A percentile compares a stretch with the other conserved stretches of the same genome.
phyloP scores from a whole-genome alignment of 345 rosid species.

The Gossypium anomalum region DNA sequence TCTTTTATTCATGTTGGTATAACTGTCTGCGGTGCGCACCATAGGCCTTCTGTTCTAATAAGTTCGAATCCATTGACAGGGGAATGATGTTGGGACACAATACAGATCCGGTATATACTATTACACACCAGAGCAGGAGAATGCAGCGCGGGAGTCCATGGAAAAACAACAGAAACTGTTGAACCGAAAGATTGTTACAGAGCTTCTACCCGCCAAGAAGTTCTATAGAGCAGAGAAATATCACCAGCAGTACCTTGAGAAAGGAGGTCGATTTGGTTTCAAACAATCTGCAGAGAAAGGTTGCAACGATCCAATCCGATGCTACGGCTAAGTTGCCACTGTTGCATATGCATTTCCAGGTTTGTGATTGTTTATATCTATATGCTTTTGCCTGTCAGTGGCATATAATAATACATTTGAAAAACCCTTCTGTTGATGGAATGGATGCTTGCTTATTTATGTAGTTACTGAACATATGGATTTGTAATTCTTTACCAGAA shows the following conservation, averaged over 20 bases:
- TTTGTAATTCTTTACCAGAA: background rate
- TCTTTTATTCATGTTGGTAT: background rate
- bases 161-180: constrained; percentile 58
- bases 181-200: constrained; percentile 67
- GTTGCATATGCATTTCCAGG: background rate
- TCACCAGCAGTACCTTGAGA: constrained; percentile 88
- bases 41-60: background rate
- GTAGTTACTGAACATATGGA: background rate
- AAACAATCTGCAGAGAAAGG: constrained; percentile 76
- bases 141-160: constrained; percentile 57
- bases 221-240: constrained; percentile 89
- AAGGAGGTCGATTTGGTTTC: constrained; percentile 79
- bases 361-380: constrained; percentile 8
- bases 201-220: constrained; percentile 81
- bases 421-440: background rate
- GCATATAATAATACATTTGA: background rate
- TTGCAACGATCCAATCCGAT: constrained; percentile 85
- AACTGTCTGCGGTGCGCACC: background rate
- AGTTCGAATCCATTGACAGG: constrained; percentile 35
- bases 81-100: constrained; percentile 87
- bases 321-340: constrained; percentile 59
- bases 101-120: constrained; percentile 84
- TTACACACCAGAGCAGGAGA: constrained; percentile 84
- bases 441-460: background rate
- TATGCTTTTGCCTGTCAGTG: background rate